A percentile compares a stretch with the other conserved stretches of the same genome.
phyloP scores from a whole-genome alignment of 192 early-diverging fungal genomes.

The Umbelopsis vinacea region DNA sequence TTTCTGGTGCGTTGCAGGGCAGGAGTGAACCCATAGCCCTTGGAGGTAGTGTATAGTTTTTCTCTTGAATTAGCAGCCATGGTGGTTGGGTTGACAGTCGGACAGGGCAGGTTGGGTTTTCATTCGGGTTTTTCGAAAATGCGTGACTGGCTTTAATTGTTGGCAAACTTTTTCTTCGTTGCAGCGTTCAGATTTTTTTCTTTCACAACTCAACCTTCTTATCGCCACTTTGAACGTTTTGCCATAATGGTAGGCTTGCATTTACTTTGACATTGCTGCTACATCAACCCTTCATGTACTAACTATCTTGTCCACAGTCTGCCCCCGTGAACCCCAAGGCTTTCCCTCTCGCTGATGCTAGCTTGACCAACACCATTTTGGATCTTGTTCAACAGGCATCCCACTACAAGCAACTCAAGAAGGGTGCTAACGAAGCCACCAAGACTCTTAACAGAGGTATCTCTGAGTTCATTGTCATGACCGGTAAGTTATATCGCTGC shows the following conservation, averaged over 20 bases:
- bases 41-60: conserved; percentile 41
- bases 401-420: conserved; percentile 99
- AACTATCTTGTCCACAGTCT: conserved; percentile 10
- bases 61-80: conserved; percentile 26
- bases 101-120: background rate
- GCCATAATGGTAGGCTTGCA: conserved; percentile 9
- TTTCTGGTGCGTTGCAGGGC: conserved; percentile 60
- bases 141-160: background rate
- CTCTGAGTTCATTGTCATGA: conserved; percentile 98
- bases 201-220: conserved; percentile 16
- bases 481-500: conserved; percentile 45
- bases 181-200: background rate
- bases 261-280: background rate
- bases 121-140: background rate
- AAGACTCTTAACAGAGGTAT: conserved; percentile 99
- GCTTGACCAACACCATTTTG: conserved; percentile 89
- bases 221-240: conserved; percentile 25
- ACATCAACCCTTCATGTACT: background rate
- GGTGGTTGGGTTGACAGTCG: background rate
- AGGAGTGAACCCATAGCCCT: conserved; percentile 53
- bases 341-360: conserved; percentile 90
- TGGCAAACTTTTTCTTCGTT: conserved; percentile 1
- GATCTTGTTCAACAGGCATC: conserved; percentile 98
- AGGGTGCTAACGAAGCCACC: conserved; percentile 99
- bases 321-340: conserved; percentile 70